Conservation (phyloP, 805 yeast genomes). For the Clavispora vitiphila region DNA sequence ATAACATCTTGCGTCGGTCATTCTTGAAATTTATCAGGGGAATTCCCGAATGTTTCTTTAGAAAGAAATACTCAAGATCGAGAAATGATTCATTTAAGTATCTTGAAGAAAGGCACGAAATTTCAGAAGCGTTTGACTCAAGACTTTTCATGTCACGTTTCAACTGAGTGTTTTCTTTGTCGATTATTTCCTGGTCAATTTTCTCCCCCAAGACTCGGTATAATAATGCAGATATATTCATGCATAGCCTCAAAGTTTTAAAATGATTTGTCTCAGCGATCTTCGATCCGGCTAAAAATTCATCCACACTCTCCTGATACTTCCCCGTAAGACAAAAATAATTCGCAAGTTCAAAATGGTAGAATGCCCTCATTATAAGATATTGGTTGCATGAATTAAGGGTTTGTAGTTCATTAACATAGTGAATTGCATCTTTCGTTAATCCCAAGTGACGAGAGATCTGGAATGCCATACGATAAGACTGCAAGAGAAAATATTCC, state of each 20-base stretch:
- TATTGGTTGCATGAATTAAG: constrained; percentile 26
- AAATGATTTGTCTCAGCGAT: not conserved
- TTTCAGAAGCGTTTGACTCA: not conserved
- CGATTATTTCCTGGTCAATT: not conserved
- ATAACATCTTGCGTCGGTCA: not conserved
- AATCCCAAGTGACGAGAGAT: constrained; percentile 47
- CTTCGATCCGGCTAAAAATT: not conserved
- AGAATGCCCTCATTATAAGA: constrained; percentile 18
- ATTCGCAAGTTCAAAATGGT: constrained; percentile 12
- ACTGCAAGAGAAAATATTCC: constrained; percentile 25
- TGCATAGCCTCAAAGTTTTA: not conserved
- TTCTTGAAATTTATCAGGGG: not conserved
- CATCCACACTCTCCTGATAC: constrained; percentile 2
- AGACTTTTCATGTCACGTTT: not conserved
- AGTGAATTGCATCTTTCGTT: constrained; percentile 54
- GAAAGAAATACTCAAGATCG: constrained; percentile 3
- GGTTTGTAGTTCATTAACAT: constrained; percentile 44
- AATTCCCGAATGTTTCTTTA: not conserved
- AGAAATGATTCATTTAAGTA: not conserved
- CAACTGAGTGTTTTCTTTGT: not conserved
- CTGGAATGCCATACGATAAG: constrained; percentile 38
- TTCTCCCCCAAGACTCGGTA: not conserved
- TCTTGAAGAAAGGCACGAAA: not conserved
- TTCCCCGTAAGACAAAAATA: constrained; percentile 13
- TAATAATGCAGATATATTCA: not conserved